These are phyloP conservation scores for Barnettozyma wickerhamii DNA, from an alignment of 805 yeast species.

Conservation along the genomic window DNA sequence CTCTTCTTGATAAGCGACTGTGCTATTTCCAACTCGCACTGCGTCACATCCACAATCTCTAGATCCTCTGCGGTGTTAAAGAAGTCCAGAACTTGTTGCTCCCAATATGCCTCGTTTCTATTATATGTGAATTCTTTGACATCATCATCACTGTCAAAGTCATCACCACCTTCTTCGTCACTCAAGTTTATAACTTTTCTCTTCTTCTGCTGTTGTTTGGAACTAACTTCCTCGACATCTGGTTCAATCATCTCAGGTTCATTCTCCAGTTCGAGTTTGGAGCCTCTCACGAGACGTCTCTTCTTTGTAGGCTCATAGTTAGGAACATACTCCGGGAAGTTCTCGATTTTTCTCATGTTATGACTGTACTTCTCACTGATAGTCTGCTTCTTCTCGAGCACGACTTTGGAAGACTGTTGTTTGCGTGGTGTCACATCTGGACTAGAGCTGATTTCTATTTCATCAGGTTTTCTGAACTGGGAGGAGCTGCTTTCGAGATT, in stretches of 20 bases:
- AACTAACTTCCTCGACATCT: no score
- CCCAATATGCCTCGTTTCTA: slow-evolving; percentile 40
- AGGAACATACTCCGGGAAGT: not conserved
- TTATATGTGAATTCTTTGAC: slow-evolving; percentile 33
- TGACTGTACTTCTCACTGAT: slow-evolving; percentile 33
- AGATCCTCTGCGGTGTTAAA: slow-evolving; percentile 71
- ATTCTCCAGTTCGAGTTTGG: slow-evolving; percentile 23
- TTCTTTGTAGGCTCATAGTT: slow-evolving; percentile 23
- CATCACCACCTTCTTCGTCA: slow-evolving; percentile 40
- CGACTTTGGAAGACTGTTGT: slow-evolving; percentile 31
- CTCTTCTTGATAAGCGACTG: slow-evolving; percentile 57
- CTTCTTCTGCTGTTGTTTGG: no score
- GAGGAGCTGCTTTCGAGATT: not conserved
- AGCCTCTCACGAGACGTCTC: slow-evolving; percentile 37
- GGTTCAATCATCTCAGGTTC: no score
- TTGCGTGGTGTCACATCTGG: slow-evolving; percentile 25
- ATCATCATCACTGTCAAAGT: slow-evolving; percentile 44
- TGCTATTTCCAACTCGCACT: slow-evolving; percentile 64
- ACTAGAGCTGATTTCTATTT: slow-evolving; percentile 22
- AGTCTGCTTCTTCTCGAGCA: slow-evolving; percentile 32
- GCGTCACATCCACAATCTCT: slow-evolving; percentile 78
- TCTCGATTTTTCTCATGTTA: slow-evolving; percentile 5
- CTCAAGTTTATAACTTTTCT: slow-evolving; percentile 13
- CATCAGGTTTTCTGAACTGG: slow-evolving; percentile 1
- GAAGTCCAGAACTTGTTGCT: slow-evolving; percentile 65